Evolutionary conservation across 306 rosid species (phyloP), one percentile per base, ranked within the genome.

Genomic region (Glycine tomentella): DNA sequence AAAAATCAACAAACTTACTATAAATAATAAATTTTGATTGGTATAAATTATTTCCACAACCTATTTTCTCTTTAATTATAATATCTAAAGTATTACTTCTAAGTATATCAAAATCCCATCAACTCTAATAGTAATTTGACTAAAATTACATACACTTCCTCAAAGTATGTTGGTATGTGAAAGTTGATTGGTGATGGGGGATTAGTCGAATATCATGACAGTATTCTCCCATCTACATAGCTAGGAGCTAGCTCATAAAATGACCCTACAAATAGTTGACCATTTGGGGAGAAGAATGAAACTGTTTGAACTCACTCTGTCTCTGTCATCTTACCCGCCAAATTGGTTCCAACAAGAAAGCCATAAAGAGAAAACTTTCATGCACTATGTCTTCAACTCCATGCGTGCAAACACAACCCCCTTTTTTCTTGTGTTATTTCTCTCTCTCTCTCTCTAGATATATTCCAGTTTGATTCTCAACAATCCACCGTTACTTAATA

Each of bases 401-500:
- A 74, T 69, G 76, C 84, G 80, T 80, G 83, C 72, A 80, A 79
- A 56, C 55, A 59, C 76, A 48, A 9, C 50, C 66, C 75, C 53
- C 5, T 25, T 25, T 25, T 25, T 25, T 25, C 31, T 25, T 25
- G 31, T 25, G 31, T 25, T 25, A 0, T 73, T 80, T 61, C 10
- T 36, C 13, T 14, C 20, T 13, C 0, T 57, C 2, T 69, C 31
- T 17, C 38, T 36, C 1, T 36, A 36, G 38, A 36, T 36, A 36
- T 36, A 36, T 69, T 70, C 16, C 3, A 50, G 3, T 51, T 77
- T 64, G 87, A 78, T 84, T 82, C 90, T 84, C 56, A 49, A 80
- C 80, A 85, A 82, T 82, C 88, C 83, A 88, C 91, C 92, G 89
- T 84, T 86, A 74, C 84, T 89, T 85, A 52, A 57, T 92, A 82